These are phyloP conservation scores for Tolypocladium inflatum DNA, from an alignment of 2,329 filamentous ascomycete species.

Conservation along the genomic window DNA sequence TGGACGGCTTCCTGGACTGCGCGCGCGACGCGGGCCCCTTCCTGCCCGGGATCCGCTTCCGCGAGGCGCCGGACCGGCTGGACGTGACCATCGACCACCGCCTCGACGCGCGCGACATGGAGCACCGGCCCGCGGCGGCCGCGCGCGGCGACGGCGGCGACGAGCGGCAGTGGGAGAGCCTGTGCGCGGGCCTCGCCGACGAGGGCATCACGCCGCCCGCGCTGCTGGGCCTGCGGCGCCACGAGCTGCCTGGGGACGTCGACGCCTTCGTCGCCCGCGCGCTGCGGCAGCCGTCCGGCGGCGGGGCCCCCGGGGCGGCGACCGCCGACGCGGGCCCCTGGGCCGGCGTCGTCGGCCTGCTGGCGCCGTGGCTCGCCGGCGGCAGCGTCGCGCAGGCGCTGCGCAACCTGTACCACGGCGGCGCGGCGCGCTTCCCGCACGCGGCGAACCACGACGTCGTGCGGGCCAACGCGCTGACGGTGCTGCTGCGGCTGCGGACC, in stretches of 20 bases:
- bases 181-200: neutral
- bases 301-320: neutral
- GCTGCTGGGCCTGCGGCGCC: slow-evolving; percentile 1
- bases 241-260: neutral
- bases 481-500: slow-evolving; percentile 4
- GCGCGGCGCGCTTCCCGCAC: slow-evolving; percentile 3
- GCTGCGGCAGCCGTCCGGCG: neutral
- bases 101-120: slow-evolving; percentile 2
- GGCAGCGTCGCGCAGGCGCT: slow-evolving; percentile 4
- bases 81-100: slow-evolving; percentile 5
- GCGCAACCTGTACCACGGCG: slow-evolving; percentile 3
- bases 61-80: slow-evolving; percentile 4
- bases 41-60: slow-evolving; percentile 3
- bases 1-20: slow-evolving; percentile 5
- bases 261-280: slow-evolving; percentile 2
- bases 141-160: neutral
- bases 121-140: neutral
- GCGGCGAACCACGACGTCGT: slow-evolving; percentile 5
- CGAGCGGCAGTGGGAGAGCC: neutral
- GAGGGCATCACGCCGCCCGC: slow-evolving; percentile 2
- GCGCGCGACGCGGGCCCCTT: slow-evolving; percentile 3
- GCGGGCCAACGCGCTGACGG: slow-evolving; percentile 5
- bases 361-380: neutral
- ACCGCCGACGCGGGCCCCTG: neutral
- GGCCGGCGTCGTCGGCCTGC: slow-evolving; percentile 2